Percentiles rank a stretch among this genome's conserved stretches.
These are phyloP conservation scores for Jacaranda copaia DNA, from an alignment of 257 asterid genomes.

Conservation along the genomic window DNA sequence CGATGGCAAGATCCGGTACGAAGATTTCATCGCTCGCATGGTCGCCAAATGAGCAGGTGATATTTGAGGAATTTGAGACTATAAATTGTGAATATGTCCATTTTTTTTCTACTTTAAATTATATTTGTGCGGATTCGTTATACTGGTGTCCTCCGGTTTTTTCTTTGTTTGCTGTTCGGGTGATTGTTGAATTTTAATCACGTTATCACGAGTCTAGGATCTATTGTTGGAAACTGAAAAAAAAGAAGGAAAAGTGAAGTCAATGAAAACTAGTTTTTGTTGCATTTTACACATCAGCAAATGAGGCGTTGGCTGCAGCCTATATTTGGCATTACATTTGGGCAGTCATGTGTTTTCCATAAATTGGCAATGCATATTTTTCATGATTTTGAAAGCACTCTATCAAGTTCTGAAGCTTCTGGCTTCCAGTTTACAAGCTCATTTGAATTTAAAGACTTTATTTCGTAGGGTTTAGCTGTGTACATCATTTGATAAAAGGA, in stretches of 20 bases:
- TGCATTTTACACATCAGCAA: not conserved
- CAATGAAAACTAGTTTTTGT: not conserved
- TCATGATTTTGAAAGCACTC: not conserved
- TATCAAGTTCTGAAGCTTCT: not conserved
- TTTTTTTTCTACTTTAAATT: not conserved
- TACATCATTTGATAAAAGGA: not conserved
- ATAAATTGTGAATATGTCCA: constrained; percentile 23
- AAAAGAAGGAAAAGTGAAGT: not conserved
- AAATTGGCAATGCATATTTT: not conserved
- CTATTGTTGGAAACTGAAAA: not conserved
- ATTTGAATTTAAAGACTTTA: not conserved
- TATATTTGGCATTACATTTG: not conserved
- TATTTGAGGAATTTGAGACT: constrained; percentile 3
- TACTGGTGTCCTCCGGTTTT: not conserved
- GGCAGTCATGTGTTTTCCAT: not conserved
- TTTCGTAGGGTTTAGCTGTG: not conserved
- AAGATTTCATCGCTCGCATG: constrained; percentile 96
- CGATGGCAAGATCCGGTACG: constrained; percentile 94
- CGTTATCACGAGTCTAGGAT: not conserved
- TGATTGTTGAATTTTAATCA: constrained; percentile 19
- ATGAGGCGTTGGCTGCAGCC: constrained; percentile 13
- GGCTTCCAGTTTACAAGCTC: not conserved
- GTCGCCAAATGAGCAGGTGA: constrained; percentile 78
- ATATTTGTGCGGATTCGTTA: constrained; percentile 3
- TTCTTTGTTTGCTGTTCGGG: constrained; percentile 1